A percentile compares a stretch with the other conserved stretches of the same genome.
Evolutionary conservation across 306 rosid species (phyloP).

Genomic region (Gastrolobium villosum): DNA sequence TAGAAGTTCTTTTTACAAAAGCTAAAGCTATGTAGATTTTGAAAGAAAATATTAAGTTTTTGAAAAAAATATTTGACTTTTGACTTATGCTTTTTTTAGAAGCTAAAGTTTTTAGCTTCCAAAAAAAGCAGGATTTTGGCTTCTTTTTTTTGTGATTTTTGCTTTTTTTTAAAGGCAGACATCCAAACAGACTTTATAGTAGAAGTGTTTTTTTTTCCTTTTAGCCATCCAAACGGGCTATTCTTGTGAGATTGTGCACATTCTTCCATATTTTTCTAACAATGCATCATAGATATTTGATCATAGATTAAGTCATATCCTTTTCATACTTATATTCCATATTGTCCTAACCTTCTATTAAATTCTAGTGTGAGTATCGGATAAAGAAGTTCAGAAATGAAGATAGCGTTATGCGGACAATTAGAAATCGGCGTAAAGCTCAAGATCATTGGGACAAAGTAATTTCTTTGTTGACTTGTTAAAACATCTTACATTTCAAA

Average conservation of each 20-base stretch:
- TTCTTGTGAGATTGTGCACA: neutral
- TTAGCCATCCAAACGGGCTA: no score
- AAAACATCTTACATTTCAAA: constrained; percentile 22
- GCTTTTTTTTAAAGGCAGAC: no score
- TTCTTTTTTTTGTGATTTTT: no score
- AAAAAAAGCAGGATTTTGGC: no score
- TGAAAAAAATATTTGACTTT: no score
- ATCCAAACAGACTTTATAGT: no score
- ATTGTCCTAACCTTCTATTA: constrained; percentile 40
- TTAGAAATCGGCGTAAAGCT: constrained; percentile 86
- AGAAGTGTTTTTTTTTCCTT: no score
- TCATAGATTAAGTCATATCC: constrained; percentile 9
- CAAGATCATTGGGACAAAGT: constrained; percentile 91
- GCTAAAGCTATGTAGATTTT: no score
- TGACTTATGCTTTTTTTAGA: no score
- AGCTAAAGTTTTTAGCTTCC: no score
- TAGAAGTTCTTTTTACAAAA: no score
- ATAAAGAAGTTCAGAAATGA: constrained; percentile 85
- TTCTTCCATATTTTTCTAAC: constrained; percentile 4
- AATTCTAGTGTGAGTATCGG: constrained; percentile 82
- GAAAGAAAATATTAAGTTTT: no score
- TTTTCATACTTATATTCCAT: constrained; percentile 31
- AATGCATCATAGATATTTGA: neutral
- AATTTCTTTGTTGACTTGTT: constrained; percentile 47
- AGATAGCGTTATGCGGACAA: constrained; percentile 69